Conservation (phyloP, 169 alveolate genomes). For the Perkinsus marinus region DNA sequence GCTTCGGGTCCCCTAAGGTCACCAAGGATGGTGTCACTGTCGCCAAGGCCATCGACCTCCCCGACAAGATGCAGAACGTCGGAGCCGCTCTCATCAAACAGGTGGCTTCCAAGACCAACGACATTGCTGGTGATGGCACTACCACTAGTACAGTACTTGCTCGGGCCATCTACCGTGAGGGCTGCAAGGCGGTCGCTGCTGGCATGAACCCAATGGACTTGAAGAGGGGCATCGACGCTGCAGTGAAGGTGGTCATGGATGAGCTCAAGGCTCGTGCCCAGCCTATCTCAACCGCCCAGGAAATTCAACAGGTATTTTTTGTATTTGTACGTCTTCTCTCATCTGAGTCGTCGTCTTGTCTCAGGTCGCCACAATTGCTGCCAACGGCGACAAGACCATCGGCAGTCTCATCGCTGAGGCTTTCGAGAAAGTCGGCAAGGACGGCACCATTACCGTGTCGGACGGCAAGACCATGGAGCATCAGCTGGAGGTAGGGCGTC, state of each 20-base stretch:
- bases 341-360: slow-evolving; percentile 21
- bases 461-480: slow-evolving; percentile 95
- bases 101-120: slow-evolving; percentile 92
- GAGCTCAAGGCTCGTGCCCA: slow-evolving; percentile 54
- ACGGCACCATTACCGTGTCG: slow-evolving; percentile 93
- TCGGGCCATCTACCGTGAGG: slow-evolving; percentile 92
- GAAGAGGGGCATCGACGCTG: slow-evolving; percentile 79
- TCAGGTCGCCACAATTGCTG: slow-evolving; percentile 96
- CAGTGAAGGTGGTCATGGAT: slow-evolving; percentile 60
- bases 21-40: slow-evolving; percentile 99
- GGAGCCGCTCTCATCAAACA: slow-evolving; percentile 95
- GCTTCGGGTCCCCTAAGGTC: slow-evolving; percentile 89
- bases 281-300: slow-evolving; percentile 63
- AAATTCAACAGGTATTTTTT: slow-evolving; percentile 22
- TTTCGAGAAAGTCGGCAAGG: slow-evolving; percentile 90
- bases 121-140: slow-evolving; percentile 99
- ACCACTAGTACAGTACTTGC: slow-evolving; percentile 98
- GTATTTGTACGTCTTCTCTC: background rate
- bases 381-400: slow-evolving; percentile 90
- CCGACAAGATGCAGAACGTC: slow-evolving; percentile 78
- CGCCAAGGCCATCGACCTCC: slow-evolving; percentile 90
- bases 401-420: slow-evolving; percentile 93
- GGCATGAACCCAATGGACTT: slow-evolving; percentile 98
- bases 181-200: slow-evolving; percentile 95
- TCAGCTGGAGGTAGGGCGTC: slow-evolving; percentile 76